Conservation (phyloP, 2,329 filamentous ascomycete species). For the Dactylellina sp. region DNA sequence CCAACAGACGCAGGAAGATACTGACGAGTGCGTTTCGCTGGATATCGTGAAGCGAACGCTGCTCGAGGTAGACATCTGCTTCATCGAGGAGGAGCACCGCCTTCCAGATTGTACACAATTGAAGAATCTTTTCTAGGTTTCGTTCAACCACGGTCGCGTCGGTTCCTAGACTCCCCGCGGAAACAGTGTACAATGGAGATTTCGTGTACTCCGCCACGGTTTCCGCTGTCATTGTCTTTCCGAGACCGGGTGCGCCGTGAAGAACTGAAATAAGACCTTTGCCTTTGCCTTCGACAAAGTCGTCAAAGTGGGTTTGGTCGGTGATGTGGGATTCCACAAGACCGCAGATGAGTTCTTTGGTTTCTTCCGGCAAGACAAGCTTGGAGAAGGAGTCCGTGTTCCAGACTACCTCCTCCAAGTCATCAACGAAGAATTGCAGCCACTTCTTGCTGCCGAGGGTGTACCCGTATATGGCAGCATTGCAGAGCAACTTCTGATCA, state of each 20-base stretch:
- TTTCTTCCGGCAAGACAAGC: slow-evolving; percentile 61
- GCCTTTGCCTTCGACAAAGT: slow-evolving; percentile 69
- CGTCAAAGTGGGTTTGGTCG: slow-evolving; percentile 65
- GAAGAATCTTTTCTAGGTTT: slow-evolving; percentile 84
- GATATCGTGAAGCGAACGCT: slow-evolving; percentile 83
- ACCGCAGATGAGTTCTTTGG: slow-evolving; percentile 63
- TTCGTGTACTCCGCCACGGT: slow-evolving; percentile 69
- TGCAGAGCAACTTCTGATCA: slow-evolving; percentile 43
- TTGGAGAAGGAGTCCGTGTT: slow-evolving; percentile 61
- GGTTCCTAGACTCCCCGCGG: slow-evolving; percentile 62
- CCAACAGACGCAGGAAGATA: slow-evolving; percentile 65
- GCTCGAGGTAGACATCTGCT: slow-evolving; percentile 85
- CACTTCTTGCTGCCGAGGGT: slow-evolving; percentile 49
- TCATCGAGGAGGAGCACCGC: slow-evolving; percentile 87
- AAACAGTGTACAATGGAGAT: slow-evolving; percentile 68
- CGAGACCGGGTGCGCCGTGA: slow-evolving; percentile 69
- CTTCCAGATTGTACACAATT: slow-evolving; percentile 87
- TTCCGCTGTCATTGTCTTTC: slow-evolving; percentile 71
- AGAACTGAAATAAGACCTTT: slow-evolving; percentile 64
- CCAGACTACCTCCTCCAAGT: slow-evolving; percentile 62
- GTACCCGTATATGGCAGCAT: slow-evolving; percentile 26
- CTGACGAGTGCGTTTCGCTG: slow-evolving; percentile 83
- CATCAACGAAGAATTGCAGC: slow-evolving; percentile 59
- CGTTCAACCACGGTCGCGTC: slow-evolving; percentile 71
- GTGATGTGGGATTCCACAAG: slow-evolving; percentile 68